Percentiles rank a stretch among this genome's conserved stretches.
Evolutionary conservation across 2,329 filamentous ascomycete species (phyloP).

Genomic region (Xylariaceae sp.): DNA sequence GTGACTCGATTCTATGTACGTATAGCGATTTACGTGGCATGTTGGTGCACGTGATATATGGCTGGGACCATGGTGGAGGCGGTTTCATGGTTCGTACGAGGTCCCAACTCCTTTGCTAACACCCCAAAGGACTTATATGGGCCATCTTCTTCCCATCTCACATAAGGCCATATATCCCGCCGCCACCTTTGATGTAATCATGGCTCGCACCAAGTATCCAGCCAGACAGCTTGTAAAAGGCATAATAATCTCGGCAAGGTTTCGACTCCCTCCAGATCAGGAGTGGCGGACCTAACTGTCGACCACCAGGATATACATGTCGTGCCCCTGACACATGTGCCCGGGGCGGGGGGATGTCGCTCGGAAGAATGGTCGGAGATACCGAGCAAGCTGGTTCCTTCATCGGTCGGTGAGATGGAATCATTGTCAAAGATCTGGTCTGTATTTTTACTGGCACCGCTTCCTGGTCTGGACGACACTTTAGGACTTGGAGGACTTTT

Average conservation of each 20-base stretch:
- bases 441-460: background rate
- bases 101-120: no score
- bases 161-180: no score
- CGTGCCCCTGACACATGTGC: background rate
- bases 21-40: no score
- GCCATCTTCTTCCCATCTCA: no score
- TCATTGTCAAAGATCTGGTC: no score
- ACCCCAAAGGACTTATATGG: no score
- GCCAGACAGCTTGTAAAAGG: background rate
- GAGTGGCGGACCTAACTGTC: background rate
- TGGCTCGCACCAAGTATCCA: background rate
- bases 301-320: background rate
- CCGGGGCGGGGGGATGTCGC: background rate
- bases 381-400: background rate
- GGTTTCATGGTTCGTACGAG: no score
- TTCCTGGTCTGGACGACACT: background rate
- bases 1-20: no score
- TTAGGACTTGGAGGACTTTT: background rate
- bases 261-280: background rate
- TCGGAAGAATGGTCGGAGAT: conserved; percentile 1
- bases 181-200: no score
- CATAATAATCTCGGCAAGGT: background rate
- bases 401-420: background rate
- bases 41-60: no score
- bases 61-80: no score